Evolutionary conservation across 2,329 filamentous ascomycete genomes (phyloP), one percentile per base, ranked within the genome.

Genomic region (Alternaria ventricosa): DNA sequence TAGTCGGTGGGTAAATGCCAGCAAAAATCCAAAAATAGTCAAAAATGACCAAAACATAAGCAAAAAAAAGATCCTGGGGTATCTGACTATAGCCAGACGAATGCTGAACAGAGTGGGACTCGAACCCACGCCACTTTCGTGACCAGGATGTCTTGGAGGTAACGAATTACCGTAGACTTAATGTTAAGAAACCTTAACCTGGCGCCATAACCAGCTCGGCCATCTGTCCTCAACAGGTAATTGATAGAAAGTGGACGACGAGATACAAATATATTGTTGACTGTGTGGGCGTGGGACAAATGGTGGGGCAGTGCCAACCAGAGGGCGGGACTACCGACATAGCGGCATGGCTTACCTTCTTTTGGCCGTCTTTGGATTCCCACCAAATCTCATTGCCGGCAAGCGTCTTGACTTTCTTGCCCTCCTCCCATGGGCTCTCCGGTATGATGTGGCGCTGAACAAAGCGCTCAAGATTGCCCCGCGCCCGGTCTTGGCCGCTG

Each of bases 371-470:
- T 55, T 83, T 89, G 59, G 82, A 87, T 75, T 94, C 91, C 93
- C 94, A 98, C 90, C 91, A 97, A 51, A 98, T 77, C 70, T 92
- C 88, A 59, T 85, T 86, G 0, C 91, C 91, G 9, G 89, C 83
- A 53, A 93, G 71, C 0, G 92, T 92, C 82, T 89, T 87, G 1
- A 87, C 84, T 80, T 90, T 93, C 67, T 87, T 82, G 4, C 84
- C 84, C 67, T 92, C 88, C 25, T 83, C 80, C 94, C 95, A 98
- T 1, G 94, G 93, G 73, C 88, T 92, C 5, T 81, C 80, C 0
- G 89, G 86, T 5, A 98, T 86, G 57, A 97, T 85, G 81, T 99
- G 96, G 49, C 91, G 90, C 82, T 96, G 90, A 2, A 97, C 92
- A 78, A 98, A 98, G 43, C 87, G 84, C 74, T 86, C 85, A 66